phyloP scores from a whole-genome alignment of 768 basidiomycete species.

The Auriscalpium vulgare region DNA sequence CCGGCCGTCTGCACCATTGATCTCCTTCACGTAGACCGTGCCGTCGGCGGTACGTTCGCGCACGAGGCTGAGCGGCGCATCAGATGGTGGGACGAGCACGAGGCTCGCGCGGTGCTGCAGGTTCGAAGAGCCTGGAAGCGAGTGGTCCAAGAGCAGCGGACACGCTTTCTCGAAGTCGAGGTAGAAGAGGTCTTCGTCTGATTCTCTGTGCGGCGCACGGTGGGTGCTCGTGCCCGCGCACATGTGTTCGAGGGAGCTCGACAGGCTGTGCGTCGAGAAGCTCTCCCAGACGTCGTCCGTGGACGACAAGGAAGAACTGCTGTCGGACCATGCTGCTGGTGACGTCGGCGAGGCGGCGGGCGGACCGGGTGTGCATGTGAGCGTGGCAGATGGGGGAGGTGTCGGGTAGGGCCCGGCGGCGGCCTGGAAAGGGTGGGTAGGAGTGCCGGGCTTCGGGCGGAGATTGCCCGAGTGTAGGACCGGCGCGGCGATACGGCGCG shows the following conservation, averaged over 20 bases:
- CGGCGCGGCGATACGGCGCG: too few species aligned
- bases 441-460: too few species aligned
- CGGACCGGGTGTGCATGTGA: neutral
- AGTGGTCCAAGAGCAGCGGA: neutral
- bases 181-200: constrained; percentile 12
- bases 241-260: neutral
- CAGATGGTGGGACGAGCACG: constrained; percentile 4
- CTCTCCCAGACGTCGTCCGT: neutral
- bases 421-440: neutral
- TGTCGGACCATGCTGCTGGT: neutral
- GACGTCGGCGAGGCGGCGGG: neutral
- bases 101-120: constrained; percentile 10
- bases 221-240: neutral
- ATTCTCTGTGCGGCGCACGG: neutral
- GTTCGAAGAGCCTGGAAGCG: neutral
- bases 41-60: constrained; percentile 9
- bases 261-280: neutral
- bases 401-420: neutral
- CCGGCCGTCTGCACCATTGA: constrained; percentile 10
- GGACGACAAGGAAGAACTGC: neutral
- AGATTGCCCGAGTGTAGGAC: too few species aligned
- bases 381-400: neutral
- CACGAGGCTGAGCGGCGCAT: constrained; percentile 8
- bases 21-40: constrained; percentile 12
- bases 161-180: constrained; percentile 11